A percentile compares a stretch with the other conserved stretches of the same genome.
These are phyloP conservation scores for Hypomontagnella submonticulosa DNA, from an alignment of 495 filamentous ascomycete species.

Conservation along the genomic window DNA sequence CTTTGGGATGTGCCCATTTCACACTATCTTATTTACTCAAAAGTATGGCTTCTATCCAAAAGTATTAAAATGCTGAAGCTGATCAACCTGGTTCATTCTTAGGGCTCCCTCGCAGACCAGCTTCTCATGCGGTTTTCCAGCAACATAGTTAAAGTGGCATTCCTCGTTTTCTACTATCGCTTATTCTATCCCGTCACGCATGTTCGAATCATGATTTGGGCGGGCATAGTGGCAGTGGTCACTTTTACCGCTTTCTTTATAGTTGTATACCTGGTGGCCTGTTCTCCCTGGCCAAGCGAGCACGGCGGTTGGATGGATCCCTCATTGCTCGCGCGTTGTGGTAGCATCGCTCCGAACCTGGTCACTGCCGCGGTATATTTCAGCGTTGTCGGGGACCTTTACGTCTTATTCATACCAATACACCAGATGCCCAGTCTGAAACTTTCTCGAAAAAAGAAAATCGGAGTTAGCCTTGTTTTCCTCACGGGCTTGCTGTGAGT, in stretches of 20 bases:
- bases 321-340: slow-evolving; percentile 15
- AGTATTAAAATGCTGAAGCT: not conserved
- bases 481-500: slow-evolving; percentile 35
- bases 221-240: slow-evolving; percentile 22
- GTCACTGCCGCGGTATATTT: slow-evolving; percentile 28
- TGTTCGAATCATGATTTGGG: slow-evolving; percentile 31
- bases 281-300: slow-evolving; percentile 52
- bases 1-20: slow-evolving; percentile 38
- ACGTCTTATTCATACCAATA: slow-evolving; percentile 35
- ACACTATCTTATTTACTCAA: slow-evolving; percentile 16
- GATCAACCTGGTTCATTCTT: not conserved
- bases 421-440: slow-evolving; percentile 24
- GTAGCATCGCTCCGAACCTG: not conserved
- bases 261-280: slow-evolving; percentile 23
- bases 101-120: slow-evolving; percentile 28
- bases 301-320: slow-evolving; percentile 42
- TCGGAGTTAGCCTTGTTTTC: slow-evolving; percentile 30
- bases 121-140: slow-evolving; percentile 26
- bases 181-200: slow-evolving; percentile 25
- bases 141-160: slow-evolving; percentile 28
- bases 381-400: slow-evolving; percentile 29
- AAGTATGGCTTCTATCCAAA: slow-evolving; percentile 6
- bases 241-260: slow-evolving; percentile 22
- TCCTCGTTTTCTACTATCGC: slow-evolving; percentile 34
- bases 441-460: slow-evolving; percentile 32